These are phyloP conservation scores for Diplodia intermedia DNA, from an alignment of 2,329 filamentous ascomycete genomes.

Conservation along the genomic window DNA sequence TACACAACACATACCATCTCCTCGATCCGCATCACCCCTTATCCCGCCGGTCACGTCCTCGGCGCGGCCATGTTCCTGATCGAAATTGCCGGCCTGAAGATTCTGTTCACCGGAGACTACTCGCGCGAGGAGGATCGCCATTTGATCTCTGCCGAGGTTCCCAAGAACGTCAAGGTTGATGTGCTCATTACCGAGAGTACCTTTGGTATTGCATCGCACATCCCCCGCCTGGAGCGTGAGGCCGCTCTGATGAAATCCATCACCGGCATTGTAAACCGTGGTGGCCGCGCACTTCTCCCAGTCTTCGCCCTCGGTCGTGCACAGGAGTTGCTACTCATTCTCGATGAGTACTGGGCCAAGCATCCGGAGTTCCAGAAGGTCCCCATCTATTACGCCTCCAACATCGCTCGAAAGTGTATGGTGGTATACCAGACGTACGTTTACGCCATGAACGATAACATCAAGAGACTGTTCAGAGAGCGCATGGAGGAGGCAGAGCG, in stretches of 20 bases:
- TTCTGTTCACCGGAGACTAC: conserved; percentile 98
- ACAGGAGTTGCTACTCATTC: conserved; percentile 89
- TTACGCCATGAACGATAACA: conserved; percentile 98
- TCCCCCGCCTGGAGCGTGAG: conserved; percentile 88
- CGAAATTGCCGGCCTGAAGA: conserved; percentile 94
- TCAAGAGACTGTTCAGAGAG: conserved; percentile 92
- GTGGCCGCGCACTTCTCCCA: conserved; percentile 90
- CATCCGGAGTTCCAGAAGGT: conserved; percentile 87
- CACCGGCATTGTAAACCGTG: conserved; percentile 86
- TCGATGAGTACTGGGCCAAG: conserved; percentile 96
- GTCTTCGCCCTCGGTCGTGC: conserved; percentile 94
- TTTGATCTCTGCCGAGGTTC: conserved; percentile 91
- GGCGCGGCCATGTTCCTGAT: conserved; percentile 98
- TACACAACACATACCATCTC: conserved; percentile 97
- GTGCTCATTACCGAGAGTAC: conserved; percentile 98
- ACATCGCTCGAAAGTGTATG: conserved; percentile 96
- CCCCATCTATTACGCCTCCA: conserved; percentile 97
- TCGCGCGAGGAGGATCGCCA: conserved; percentile 94
- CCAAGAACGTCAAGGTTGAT: conserved; percentile 87
- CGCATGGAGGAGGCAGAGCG: conserved; percentile 90
- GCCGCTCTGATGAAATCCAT: conserved; percentile 95
- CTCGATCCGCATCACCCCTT: conserved; percentile 94
- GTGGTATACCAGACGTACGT: conserved; percentile 98
- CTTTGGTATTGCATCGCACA: conserved; percentile 93
- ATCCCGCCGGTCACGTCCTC: conserved; percentile 96